Percentiles rank a stretch among this genome's conserved stretches.
These are phyloP conservation scores for Xylariomycetidae sp. DNA, from an alignment of 2,329 filamentous ascomycete species.

Conservation along the genomic window DNA sequence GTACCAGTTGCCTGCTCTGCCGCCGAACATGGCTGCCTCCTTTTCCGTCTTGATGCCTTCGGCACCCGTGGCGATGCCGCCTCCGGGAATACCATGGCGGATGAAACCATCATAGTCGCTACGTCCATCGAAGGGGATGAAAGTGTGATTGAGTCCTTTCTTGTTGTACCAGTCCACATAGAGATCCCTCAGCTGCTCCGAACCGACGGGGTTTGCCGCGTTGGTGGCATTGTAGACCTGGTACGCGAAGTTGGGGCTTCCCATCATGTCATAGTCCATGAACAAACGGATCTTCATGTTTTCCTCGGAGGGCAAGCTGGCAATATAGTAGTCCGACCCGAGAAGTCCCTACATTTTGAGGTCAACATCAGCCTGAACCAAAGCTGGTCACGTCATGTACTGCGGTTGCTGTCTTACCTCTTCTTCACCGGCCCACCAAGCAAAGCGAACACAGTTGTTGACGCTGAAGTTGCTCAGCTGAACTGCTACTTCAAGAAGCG, in stretches of 20 bases:
- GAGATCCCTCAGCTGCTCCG: slow-evolving; percentile 60
- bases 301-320: slow-evolving; percentile 47
- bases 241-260: slow-evolving; percentile 59
- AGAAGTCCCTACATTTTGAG: slow-evolving; percentile 34
- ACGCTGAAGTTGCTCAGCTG: slow-evolving; percentile 52
- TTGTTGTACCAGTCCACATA: slow-evolving; percentile 62
- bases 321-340: slow-evolving; percentile 57
- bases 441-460: slow-evolving; percentile 61
- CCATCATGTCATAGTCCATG: slow-evolving; percentile 68
- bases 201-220: slow-evolving; percentile 62
- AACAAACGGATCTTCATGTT: slow-evolving; percentile 58
- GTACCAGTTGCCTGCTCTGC: slow-evolving; percentile 45
- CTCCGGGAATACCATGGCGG: slow-evolving; percentile 40
- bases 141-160: slow-evolving; percentile 58
- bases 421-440: slow-evolving; percentile 64
- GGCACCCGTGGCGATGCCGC: slow-evolving; percentile 64
- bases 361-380: background rate
- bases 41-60: slow-evolving; percentile 49
- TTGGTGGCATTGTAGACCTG: slow-evolving; percentile 70
- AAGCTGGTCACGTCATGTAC: background rate
- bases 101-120: slow-evolving; percentile 35
- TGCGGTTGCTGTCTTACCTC: slow-evolving; percentile 32
- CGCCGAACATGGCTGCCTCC: slow-evolving; percentile 47
- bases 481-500: slow-evolving; percentile 56
- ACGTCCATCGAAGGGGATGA: slow-evolving; percentile 66